Percentiles rank a stretch among this genome's conserved stretches.
Conservation (phyloP, 2,329 filamentous ascomycete genomes). For the Penicillium verrucosum region DNA sequence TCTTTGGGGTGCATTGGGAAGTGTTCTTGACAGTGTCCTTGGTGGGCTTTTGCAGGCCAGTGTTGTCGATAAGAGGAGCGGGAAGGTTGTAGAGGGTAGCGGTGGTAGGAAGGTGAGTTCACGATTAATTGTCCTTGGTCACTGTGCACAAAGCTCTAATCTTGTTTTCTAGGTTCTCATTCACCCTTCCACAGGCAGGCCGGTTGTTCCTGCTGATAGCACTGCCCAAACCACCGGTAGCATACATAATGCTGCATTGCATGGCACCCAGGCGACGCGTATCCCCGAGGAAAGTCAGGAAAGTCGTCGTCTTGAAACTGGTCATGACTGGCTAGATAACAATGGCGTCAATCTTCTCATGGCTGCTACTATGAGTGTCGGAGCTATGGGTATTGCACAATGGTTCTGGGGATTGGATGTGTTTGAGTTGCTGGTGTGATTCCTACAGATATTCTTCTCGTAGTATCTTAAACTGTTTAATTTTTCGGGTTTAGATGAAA, state of each 20-base stretch:
- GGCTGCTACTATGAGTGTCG: conserved; percentile 76
- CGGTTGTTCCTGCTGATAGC: conserved; percentile 12
- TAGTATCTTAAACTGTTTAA: background rate
- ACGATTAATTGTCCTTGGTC: background rate
- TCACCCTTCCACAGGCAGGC: conserved; percentile 30
- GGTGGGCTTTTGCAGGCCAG: conserved; percentile 82
- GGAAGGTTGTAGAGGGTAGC: conserved; percentile 84
- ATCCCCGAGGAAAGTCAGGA: conserved; percentile 45
- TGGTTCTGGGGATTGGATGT: conserved; percentile 34
- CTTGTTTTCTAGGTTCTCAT: conserved; percentile 32
- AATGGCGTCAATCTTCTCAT: conserved; percentile 94
- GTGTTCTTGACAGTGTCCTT: conserved; percentile 80
- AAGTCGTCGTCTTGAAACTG: conserved; percentile 64
- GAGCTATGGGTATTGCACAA: conserved; percentile 62
- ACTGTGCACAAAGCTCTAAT: background rate
- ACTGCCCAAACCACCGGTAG: conserved; percentile 17
- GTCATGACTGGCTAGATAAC: conserved; percentile 77
- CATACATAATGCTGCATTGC: conserved; percentile 29
- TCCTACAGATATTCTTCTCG: background rate
- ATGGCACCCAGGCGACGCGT: conserved; percentile 17
- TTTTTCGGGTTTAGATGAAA: background rate
- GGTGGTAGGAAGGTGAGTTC: conserved; percentile 61
- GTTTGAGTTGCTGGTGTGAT: conserved; percentile 13
- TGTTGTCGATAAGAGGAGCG: conserved; percentile 76
- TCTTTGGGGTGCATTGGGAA: conserved; percentile 72